phyloP scores from a whole-genome alignment of 306 rosid genomes.

The Lathyrus sativus region DNA sequence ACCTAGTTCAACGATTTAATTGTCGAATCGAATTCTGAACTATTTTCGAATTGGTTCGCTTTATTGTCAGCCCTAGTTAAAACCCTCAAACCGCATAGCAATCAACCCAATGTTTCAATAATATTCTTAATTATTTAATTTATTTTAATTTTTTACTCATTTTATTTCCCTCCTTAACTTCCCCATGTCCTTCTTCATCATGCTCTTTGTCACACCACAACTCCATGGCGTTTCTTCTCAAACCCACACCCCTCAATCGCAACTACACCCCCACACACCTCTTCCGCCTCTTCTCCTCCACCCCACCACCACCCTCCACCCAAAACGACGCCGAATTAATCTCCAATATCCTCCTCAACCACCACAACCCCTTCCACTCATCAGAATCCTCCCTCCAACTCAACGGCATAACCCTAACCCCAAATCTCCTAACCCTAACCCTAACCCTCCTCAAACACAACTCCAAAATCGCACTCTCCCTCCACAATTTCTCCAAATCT shows the following conservation, averaged over 20 bases:
- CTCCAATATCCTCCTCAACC: conserved; percentile 62
- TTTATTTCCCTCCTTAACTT: too few species aligned
- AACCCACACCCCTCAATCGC: not conserved
- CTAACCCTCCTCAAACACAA: conserved; percentile 68
- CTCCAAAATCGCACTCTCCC: conserved; percentile 78
- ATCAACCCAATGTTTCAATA: too few species aligned
- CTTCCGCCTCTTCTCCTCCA: not conserved
- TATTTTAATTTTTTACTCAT: too few species aligned
- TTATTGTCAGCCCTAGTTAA: too few species aligned
- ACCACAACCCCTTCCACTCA: conserved; percentile 88
- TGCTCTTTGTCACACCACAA: too few species aligned
- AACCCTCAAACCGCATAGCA: too few species aligned
- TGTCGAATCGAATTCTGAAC: too few species aligned
- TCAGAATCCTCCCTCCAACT: conserved; percentile 77
- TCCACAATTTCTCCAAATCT: conserved; percentile 66
- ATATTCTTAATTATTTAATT: too few species aligned
- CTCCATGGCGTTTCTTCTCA: conserved; percentile 10
- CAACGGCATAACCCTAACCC: conserved; percentile 66
- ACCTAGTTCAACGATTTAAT: too few species aligned
- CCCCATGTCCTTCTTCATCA: too few species aligned
- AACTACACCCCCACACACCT: not conserved
- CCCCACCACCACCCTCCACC: conserved; percentile 36
- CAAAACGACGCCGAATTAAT: conserved; percentile 58
- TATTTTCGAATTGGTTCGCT: too few species aligned
- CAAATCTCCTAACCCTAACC: conserved; percentile 61